Evolutionary conservation across 192 early-diverging fungal species (phyloP).

Genomic region (Rhizoclosmatium globosum): DNA sequence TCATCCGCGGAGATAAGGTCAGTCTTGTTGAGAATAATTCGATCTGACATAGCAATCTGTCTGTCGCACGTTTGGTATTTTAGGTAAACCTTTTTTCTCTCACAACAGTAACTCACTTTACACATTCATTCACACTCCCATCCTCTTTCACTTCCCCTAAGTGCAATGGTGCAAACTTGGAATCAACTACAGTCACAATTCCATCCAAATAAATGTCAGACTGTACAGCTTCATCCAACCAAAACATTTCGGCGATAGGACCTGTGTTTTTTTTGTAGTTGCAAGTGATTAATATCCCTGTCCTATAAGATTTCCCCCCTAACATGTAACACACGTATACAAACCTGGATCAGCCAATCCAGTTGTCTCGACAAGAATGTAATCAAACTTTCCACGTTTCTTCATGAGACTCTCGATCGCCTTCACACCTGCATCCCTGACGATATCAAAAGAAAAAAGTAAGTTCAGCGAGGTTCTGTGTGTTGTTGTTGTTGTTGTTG

Average conservation of each 20-base stretch:
- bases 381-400: conserved; percentile 92
- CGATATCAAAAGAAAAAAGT: background rate
- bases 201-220: conserved; percentile 92
- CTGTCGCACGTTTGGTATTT: conserved; percentile 32
- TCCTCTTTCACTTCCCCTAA: conserved; percentile 59
- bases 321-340: background rate
- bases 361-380: conserved; percentile 96
- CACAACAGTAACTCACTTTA: conserved; percentile 55
- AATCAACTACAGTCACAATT: conserved; percentile 82
- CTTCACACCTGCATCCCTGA: conserved; percentile 89
- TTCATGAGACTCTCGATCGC: conserved; percentile 95
- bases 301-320: too few relatives aligned
- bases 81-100: background rate
- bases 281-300: conserved; percentile 10
- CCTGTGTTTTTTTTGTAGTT: conserved; percentile 57
- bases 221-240: conserved; percentile 94
- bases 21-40: conserved; percentile 87
- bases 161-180: conserved; percentile 47
- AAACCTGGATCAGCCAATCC: conserved; percentile 73
- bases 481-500: background rate
- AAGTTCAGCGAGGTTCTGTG: background rate
- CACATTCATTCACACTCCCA: conserved; percentile 77
- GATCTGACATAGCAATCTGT: conserved; percentile 88
- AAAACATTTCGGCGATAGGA: conserved; percentile 94
- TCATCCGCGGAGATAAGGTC: conserved; percentile 66